Evolutionary conservation across 2,329 filamentous ascomycete species (phyloP).

Genomic region (Colletotrichum tofieldiae): DNA sequence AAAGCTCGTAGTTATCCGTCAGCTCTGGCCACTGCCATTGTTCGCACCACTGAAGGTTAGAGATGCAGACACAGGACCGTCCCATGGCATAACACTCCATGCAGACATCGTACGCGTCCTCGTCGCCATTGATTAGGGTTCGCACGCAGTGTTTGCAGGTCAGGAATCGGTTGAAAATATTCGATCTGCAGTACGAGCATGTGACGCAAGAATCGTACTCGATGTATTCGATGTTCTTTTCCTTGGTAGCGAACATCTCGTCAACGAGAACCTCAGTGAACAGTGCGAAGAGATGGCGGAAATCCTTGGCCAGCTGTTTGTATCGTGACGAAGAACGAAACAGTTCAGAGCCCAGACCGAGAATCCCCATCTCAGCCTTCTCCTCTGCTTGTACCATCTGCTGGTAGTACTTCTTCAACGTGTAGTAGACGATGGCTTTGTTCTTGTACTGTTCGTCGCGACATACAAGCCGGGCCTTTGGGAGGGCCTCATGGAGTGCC

Average conservation of each 20-base stretch:
- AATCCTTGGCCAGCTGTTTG: slow-evolving; percentile 85
- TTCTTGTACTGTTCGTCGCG: slow-evolving; percentile 99
- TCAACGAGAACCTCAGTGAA: slow-evolving; percentile 86
- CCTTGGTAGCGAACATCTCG: slow-evolving; percentile 85
- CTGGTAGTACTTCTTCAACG: slow-evolving; percentile 83
- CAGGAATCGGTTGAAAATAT: slow-evolving; percentile 97
- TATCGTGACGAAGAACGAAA: slow-evolving; percentile 62
- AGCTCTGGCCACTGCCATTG: slow-evolving; percentile 91
- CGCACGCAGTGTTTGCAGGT: slow-evolving; percentile 90
- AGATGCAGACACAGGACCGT: slow-evolving; percentile 90
- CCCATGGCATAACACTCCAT: slow-evolving; percentile 99
- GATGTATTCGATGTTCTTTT: slow-evolving; percentile 81
- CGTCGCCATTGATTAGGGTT: slow-evolving; percentile 74
- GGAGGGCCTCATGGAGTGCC: slow-evolving; percentile 88
- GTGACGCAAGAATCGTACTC: slow-evolving; percentile 93
- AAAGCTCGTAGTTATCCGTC: slow-evolving; percentile 83
- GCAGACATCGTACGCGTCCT: slow-evolving; percentile 95
- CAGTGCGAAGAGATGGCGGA: slow-evolving; percentile 83
- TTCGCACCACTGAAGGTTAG: slow-evolving; percentile 90
- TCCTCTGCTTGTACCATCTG: slow-evolving; percentile 72
- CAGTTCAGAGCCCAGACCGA: slow-evolving; percentile 65
- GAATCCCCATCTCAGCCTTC: slow-evolving; percentile 59
- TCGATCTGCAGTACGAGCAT: slow-evolving; percentile 95
- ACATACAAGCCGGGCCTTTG: slow-evolving; percentile 91
- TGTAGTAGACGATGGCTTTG: slow-evolving; percentile 94